These are phyloP conservation scores for Gilbertella persicaria DNA, from an alignment of 371 early-diverging fungal species.

Conservation along the genomic window DNA sequence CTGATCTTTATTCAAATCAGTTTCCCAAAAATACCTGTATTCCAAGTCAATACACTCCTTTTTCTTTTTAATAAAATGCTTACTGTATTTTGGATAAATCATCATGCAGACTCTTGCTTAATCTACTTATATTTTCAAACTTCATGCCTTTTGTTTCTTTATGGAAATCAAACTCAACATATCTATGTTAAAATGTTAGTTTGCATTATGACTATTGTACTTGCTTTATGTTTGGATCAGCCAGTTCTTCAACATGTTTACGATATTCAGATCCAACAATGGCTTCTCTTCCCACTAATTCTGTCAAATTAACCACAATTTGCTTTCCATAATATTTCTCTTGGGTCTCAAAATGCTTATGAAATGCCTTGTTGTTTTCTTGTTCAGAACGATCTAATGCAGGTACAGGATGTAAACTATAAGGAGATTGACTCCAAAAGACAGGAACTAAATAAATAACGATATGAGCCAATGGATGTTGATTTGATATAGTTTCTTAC, in stretches of 20 bases:
- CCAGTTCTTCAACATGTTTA: conserved; percentile 42
- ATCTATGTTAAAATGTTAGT: conserved; percentile 37
- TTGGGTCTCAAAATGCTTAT: conserved; percentile 73
- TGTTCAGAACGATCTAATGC: conserved; percentile 56
- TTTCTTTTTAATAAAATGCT: background rate
- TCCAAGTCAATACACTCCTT: background rate
- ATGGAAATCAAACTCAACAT: conserved; percentile 96
- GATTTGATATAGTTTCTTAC: conserved; percentile 37
- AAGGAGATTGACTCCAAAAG: conserved; percentile 74
- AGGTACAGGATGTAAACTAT: conserved; percentile 68
- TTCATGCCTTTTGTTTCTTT: conserved; percentile 56
- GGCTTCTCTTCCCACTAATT: conserved; percentile 53
- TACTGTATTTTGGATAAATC: conserved; percentile 51
- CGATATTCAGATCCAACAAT: conserved; percentile 55
- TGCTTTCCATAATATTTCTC: conserved; percentile 70
- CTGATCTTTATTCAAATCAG: conserved; percentile 4
- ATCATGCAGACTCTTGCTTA: conserved; percentile 43
- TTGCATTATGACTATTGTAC: background rate
- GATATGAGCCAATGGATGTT: too few species aligned
- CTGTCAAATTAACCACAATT: conserved; percentile 83
- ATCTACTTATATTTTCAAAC: conserved; percentile 53
- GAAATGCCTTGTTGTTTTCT: conserved; percentile 51
- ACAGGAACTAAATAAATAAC: conserved; percentile 45
- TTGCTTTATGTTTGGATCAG: conserved; percentile 49
- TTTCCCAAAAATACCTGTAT: conserved; percentile 50